These are phyloP conservation scores for Endothia cerciana DNA, from an alignment of 2,329 filamentous ascomycete species.

Conservation along the genomic window DNA sequence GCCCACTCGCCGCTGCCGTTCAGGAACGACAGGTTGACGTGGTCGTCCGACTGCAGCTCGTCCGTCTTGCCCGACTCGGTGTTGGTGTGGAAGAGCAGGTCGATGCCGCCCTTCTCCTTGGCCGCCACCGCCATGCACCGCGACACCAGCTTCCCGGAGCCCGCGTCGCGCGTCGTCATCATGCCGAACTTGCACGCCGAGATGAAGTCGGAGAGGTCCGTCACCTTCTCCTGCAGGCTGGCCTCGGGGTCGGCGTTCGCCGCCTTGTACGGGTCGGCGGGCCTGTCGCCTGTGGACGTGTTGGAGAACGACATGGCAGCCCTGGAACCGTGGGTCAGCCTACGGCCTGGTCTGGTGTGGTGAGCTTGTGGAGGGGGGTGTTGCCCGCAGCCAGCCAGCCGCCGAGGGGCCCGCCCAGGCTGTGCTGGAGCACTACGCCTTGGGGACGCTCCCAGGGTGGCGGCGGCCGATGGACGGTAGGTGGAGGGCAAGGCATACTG, in stretches of 20 bases:
- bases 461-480: neutral
- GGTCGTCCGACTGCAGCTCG: constrained; percentile 72
- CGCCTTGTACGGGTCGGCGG: constrained; percentile 75
- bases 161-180: constrained; percentile 77
- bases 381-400: neutral
- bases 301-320: constrained; percentile 53
- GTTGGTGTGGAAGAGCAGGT: constrained; percentile 90
- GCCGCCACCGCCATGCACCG: constrained; percentile 84
- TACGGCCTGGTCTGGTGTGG: neutral
- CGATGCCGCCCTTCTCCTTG: constrained; percentile 76
- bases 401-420: neutral
- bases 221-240: constrained; percentile 73
- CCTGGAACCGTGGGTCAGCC: constrained; percentile 20
- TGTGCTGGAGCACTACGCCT: neutral
- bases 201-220: constrained; percentile 73
- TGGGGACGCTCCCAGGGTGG: neutral
- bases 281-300: constrained; percentile 62
- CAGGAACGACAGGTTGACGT: constrained; percentile 83
- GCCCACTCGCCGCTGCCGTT: constrained; percentile 81
- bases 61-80: constrained; percentile 87
- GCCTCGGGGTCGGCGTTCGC: constrained; percentile 69
- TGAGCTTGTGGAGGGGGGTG: neutral
- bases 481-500: constrained; percentile 24
- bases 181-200: constrained; percentile 80
- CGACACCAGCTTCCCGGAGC: constrained; percentile 71